These are phyloP conservation scores for Tolypocladium tundrense DNA, from an alignment of 2,329 filamentous ascomycete species.

Conservation along the genomic window DNA sequence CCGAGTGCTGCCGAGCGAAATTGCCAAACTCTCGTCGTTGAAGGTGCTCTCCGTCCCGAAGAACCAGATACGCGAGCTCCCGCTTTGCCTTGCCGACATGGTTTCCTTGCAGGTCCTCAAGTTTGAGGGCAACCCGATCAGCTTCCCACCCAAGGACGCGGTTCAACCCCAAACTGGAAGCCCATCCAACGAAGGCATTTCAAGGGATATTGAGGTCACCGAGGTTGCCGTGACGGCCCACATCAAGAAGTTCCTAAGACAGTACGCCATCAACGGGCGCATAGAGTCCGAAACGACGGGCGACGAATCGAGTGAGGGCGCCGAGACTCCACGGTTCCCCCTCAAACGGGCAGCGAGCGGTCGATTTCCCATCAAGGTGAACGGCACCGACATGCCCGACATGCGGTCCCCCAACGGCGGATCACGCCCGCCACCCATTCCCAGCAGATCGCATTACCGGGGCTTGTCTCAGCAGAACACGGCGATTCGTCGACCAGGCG, in stretches of 20 bases:
- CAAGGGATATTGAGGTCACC: slow-evolving; percentile 51
- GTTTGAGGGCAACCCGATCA: slow-evolving; percentile 77
- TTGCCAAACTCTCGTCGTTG: slow-evolving; percentile 70
- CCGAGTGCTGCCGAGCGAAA: slow-evolving; percentile 63
- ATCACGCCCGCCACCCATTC: slow-evolving; percentile 62
- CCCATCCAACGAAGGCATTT: slow-evolving; percentile 42
- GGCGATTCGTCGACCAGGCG: slow-evolving; percentile 55
- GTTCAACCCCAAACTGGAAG: slow-evolving; percentile 48
- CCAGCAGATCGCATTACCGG: slow-evolving; percentile 66
- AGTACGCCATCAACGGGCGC: slow-evolving; percentile 39
- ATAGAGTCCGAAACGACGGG: slow-evolving; percentile 45
- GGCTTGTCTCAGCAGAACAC: slow-evolving; percentile 59
- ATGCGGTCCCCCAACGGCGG: slow-evolving; percentile 56
- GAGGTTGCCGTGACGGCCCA: slow-evolving; percentile 50
- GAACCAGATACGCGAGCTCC: slow-evolving; percentile 78
- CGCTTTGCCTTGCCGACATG: slow-evolving; percentile 80
- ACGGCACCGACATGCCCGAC: slow-evolving; percentile 58
- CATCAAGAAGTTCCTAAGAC: slow-evolving; percentile 51
- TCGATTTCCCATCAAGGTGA: slow-evolving; percentile 61
- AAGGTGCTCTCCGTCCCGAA: slow-evolving; percentile 83
- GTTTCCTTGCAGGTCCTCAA: slow-evolving; percentile 80
- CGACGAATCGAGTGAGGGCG: slow-evolving; percentile 60
- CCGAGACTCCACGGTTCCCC: slow-evolving; percentile 67
- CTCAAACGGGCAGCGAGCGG: slow-evolving; percentile 53
- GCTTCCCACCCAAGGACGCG: slow-evolving; percentile 64